A percentile compares a stretch with the other conserved stretches of the same genome.
phyloP scores from a whole-genome alignment of 306 rosid genomes.

The Castanea crenata region DNA sequence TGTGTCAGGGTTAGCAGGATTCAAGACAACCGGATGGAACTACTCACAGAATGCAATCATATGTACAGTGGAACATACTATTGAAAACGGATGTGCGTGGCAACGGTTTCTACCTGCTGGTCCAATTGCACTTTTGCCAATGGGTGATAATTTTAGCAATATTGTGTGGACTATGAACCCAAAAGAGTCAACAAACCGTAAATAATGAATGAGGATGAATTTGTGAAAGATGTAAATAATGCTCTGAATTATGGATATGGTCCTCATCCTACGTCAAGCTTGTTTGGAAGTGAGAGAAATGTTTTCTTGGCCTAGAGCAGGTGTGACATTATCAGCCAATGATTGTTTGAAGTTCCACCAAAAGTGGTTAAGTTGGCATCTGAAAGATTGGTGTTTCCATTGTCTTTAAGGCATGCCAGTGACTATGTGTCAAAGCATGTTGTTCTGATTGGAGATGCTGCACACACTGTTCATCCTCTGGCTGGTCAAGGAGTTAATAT shows the following conservation, averaged over 20 bases:
- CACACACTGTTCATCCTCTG: conserved; percentile 92
- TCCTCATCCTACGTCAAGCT: conserved; percentile 64
- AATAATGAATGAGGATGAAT: conserved; percentile 51
- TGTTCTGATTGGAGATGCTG: conserved; percentile 87
- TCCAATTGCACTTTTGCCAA: conserved; percentile 88
- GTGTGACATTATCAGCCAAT: conserved; percentile 40
- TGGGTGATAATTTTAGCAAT: conserved; percentile 81
- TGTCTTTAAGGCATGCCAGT: conserved; percentile 77
- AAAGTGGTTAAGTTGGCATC: conserved; percentile 68
- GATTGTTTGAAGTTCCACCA: conserved; percentile 76
- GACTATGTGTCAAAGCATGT: conserved; percentile 67
- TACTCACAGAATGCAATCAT: conserved; percentile 91
- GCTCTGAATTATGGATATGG: conserved; percentile 78
- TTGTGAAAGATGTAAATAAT: conserved; percentile 60
- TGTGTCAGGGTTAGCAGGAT: conserved; percentile 74
- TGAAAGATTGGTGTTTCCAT: conserved; percentile 74
- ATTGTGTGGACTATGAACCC: conserved; percentile 98
- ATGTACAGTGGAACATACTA: conserved; percentile 78
- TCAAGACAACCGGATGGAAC: conserved; percentile 87
- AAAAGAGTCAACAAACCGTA: conserved; percentile 56
- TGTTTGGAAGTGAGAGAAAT: conserved; percentile 41
- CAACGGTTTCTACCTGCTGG: conserved; percentile 89
- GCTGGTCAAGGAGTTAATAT: conserved; percentile 98
- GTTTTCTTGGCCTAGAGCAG: conserved; percentile 69
- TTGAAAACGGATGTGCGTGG: conserved; percentile 79